Percentiles rank a stretch among this genome's conserved stretches.
Conservation (phyloP, 768 basidiomycete species). For the Psilocybe azurescens region DNA sequence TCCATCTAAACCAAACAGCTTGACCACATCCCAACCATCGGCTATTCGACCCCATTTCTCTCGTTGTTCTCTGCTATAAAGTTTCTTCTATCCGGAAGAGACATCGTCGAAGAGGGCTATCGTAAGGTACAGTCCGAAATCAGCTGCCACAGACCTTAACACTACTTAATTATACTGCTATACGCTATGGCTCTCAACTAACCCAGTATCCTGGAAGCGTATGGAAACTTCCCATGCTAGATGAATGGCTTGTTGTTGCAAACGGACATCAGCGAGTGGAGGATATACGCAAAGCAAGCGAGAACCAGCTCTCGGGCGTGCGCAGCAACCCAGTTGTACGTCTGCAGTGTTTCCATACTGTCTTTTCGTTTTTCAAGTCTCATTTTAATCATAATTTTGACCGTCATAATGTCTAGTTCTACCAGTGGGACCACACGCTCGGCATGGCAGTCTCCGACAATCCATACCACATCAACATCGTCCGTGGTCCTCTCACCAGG, state of each 20-base stretch:
- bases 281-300: slow-evolving; percentile 47
- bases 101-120: slow-evolving; percentile 26
- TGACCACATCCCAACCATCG: slow-evolving; percentile 23
- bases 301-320: slow-evolving; percentile 35
- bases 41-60: slow-evolving; percentile 19
- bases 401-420: slow-evolving; percentile 8
- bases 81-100: slow-evolving; percentile 20
- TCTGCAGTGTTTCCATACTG: neutral
- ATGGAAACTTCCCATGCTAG: slow-evolving; percentile 27
- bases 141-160: neutral
- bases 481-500: slow-evolving; percentile 39
- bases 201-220: slow-evolving; percentile 21
- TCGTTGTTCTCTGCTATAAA: slow-evolving; percentile 20
- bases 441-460: slow-evolving; percentile 35
- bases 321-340: slow-evolving; percentile 34
- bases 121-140: slow-evolving; percentile 18
- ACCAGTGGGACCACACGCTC: slow-evolving; percentile 40
- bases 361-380: neutral
- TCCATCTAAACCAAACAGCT: slow-evolving; percentile 8
- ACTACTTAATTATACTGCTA: neutral
- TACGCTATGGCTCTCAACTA: neutral
- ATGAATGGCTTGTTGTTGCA: slow-evolving; percentile 34
- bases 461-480: slow-evolving; percentile 41
- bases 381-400: neutral
- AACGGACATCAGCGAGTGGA: slow-evolving; percentile 48